Evolutionary conservation across 495 filamentous ascomycete genomes (phyloP).

Genomic region (Penicilliopsis zonata): DNA sequence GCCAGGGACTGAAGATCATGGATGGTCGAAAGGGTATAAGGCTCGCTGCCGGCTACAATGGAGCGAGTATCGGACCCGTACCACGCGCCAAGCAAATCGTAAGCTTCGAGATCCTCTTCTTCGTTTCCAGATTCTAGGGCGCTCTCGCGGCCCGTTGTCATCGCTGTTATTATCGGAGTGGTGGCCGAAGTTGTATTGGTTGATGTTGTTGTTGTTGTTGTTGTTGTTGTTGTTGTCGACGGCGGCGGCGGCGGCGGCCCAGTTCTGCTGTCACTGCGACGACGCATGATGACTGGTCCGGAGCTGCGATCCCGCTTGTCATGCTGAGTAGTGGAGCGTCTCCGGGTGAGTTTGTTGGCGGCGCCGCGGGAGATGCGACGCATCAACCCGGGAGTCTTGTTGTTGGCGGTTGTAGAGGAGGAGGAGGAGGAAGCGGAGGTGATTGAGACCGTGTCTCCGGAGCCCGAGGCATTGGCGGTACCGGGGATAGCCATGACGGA

Average conservation of each 20-base stretch:
- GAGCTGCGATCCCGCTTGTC: slow-evolving; percentile 74
- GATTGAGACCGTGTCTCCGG: slow-evolving; percentile 24
- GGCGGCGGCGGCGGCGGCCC: too few species aligned
- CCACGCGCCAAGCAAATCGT: slow-evolving; percentile 26
- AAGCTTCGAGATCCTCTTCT: slow-evolving; percentile 51
- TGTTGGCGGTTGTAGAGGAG: slow-evolving; percentile 28
- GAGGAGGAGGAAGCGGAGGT: slow-evolving; percentile 6
- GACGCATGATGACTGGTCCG: slow-evolving; percentile 76
- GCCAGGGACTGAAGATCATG: slow-evolving; percentile 39
- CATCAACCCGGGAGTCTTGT: slow-evolving; percentile 48
- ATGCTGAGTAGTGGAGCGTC: slow-evolving; percentile 61
- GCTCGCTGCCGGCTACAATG: slow-evolving; percentile 26
- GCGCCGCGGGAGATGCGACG: slow-evolving; percentile 55
- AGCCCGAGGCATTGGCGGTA: slow-evolving; percentile 16
- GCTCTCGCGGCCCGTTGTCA: slow-evolving; percentile 36
- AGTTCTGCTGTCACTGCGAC: slow-evolving; percentile 77
- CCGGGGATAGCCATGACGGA: slow-evolving; percentile 34
- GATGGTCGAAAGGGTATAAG: slow-evolving; percentile 14
- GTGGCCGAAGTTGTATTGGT: too few species aligned
- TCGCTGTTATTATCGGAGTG: too few species aligned
- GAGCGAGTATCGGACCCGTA: slow-evolving; percentile 29
- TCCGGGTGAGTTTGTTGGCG: slow-evolving; percentile 45
- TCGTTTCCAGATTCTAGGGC: slow-evolving; percentile 41
- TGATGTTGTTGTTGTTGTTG: too few species aligned
- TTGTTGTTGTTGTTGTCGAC: too few species aligned